phyloP scores from a whole-genome alignment of 1,139 yeast species.

The Blastobotrys serpentis region DNA sequence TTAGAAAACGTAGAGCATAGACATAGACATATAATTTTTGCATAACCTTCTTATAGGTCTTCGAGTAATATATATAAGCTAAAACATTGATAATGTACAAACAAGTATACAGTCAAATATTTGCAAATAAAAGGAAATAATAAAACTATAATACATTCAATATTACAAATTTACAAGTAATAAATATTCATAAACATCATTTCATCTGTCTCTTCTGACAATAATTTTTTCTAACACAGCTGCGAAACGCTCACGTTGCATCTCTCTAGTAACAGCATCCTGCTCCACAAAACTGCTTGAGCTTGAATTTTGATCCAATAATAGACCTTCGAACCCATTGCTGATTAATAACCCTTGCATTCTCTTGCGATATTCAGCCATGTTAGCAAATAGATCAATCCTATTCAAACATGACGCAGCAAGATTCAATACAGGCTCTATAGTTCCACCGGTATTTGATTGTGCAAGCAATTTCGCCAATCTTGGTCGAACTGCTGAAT shows the following conservation, averaged over 20 bases:
- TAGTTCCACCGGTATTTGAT: conserved; percentile 24
- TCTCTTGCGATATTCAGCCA: conserved; percentile 21
- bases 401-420: conserved; percentile 24
- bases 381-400: conserved; percentile 23
- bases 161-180: conserved; percentile 1
- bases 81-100: too few relatives aligned
- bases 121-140: background rate
- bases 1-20: conserved; percentile 13
- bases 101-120: too few relatives aligned
- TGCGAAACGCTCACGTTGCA: conserved; percentile 13
- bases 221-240: conserved; percentile 17
- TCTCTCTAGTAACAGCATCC: background rate
- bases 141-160: background rate
- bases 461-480: conserved; percentile 25
- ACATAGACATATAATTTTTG: conserved; percentile 2
- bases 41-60: background rate
- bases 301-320: conserved; percentile 10
- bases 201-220: conserved; percentile 9
- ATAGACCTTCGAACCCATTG: conserved; percentile 24
- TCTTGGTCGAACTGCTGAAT: conserved; percentile 28
- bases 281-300: background rate
- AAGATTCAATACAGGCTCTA: conserved; percentile 25
- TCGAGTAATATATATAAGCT: background rate
- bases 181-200: conserved; percentile 2
- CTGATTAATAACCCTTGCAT: conserved; percentile 22